Evolutionary conservation across 179 eudicot genomes (phyloP), one percentile per base, ranked within the genome.

Genomic region (Beta lomatogona): DNA sequence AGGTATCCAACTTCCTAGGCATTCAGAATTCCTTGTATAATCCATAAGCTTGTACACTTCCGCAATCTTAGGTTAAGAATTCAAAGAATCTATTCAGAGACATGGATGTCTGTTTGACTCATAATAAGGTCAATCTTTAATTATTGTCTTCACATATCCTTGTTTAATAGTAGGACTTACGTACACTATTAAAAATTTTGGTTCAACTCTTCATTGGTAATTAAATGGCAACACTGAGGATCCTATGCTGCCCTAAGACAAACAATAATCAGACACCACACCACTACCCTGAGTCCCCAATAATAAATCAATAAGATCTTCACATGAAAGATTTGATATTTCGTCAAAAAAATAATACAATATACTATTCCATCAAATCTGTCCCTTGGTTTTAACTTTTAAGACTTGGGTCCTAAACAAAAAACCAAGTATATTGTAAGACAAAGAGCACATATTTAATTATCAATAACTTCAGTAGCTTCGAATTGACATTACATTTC

Each of bases 401-500:
- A 61, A 65, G 65, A 72, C 54, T 73, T 77, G 13, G 77, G 60
- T 50, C 36, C 44, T 63, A 66, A 60, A n/a, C 15, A 2, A 13
- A 10, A 8, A 73, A 45, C 19, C 75, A 68, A 55, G 4, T 73
- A 14, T 46, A 58, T 67, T 28, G 74, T 75, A 79, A 83, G 80
- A 83, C 86, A 83, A 83, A 83, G 79, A 83, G 75, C 75, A 60
- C 41, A 58, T 6, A 28, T 4, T 45, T 8, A 52, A 59, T 55
- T 10, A 71, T 72, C 31, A 63, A 22, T 19, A 19, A 11, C 31
- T 65, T 67, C 72, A 48, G 85, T 75, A 83, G 79, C 85, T 79
- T 83, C 85, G 80, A 83, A 58, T 83, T 83, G 80, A 83, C 82
- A 79, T 75, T 67, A 18, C 41, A 68, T 48, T 48, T 48, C 53